These are phyloP conservation scores for Pseudonectria buxi DNA, from an alignment of 2,329 filamentous ascomycete genomes.

Conservation along the genomic window DNA sequence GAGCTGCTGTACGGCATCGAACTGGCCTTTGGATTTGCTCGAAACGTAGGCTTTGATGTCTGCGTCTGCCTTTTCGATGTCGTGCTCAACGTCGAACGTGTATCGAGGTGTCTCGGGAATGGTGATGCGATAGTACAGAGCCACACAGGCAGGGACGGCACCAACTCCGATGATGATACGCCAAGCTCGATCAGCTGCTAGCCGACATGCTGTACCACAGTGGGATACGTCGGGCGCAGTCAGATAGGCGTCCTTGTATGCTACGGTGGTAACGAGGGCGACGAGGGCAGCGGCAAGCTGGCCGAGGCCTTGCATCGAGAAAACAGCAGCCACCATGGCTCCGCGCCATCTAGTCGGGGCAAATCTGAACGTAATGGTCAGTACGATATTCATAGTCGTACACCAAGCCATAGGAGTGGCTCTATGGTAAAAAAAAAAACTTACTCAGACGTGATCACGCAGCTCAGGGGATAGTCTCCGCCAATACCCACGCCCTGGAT, in stretches of 20 bases:
- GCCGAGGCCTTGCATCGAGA: constrained; percentile 80
- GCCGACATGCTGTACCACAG: constrained; percentile 57
- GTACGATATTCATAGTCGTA: neutral
- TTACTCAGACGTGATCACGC: constrained; percentile 72
- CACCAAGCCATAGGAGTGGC: too few relatives aligned
- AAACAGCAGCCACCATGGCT: constrained; percentile 77
- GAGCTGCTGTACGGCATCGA: constrained; percentile 42
- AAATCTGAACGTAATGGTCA: constrained; percentile 44
- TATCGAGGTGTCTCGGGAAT: constrained; percentile 81
- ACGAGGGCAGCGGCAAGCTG: constrained; percentile 67
- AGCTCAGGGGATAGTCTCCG: constrained; percentile 74
- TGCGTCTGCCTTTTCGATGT: constrained; percentile 66
- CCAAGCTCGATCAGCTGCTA: constrained; percentile 76
- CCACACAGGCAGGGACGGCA: constrained; percentile 68
- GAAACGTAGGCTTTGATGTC: constrained; percentile 59
- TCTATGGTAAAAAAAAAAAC: constrained; percentile 13
- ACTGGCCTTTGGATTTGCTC: constrained; percentile 40
- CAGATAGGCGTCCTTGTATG: constrained; percentile 50
- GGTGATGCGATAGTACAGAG: constrained; percentile 79
- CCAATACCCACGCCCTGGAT: constrained; percentile 63
- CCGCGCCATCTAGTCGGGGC: constrained; percentile 76
- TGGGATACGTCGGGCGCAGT: constrained; percentile 31
- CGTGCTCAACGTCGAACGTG: constrained; percentile 71
- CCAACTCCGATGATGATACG: constrained; percentile 74
- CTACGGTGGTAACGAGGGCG: constrained; percentile 59